Percentiles rank a stretch among this genome's conserved stretches.
Conservation (phyloP, 441 rosid species). For the Syzygium syzygioides region DNA sequence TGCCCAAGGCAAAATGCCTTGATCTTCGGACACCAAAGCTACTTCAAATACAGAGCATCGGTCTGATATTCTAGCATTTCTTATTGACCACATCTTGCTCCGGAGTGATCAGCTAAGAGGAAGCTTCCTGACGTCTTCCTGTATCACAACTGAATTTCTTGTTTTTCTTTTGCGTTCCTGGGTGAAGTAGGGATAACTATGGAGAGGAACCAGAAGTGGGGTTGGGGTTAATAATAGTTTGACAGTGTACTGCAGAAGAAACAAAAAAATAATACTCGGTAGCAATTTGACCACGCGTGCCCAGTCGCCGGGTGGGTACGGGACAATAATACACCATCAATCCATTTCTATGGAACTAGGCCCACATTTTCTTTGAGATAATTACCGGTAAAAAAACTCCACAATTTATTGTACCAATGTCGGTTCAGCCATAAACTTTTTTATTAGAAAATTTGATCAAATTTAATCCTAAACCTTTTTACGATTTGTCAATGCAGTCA, state of each 20-base stretch:
- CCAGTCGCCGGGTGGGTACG: background rate
- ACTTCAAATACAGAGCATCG: background rate
- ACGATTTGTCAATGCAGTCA: background rate
- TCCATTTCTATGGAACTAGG: background rate
- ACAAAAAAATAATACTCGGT: background rate
- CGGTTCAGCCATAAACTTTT: background rate
- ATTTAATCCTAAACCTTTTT: fast-evolving
- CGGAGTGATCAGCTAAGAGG: background rate
- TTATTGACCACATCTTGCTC: background rate
- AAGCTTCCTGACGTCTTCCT: background rate
- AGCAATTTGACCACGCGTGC: background rate
- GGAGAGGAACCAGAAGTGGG: background rate
- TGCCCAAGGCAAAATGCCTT: background rate
- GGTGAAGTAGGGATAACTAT: background rate
- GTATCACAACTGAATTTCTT: background rate
- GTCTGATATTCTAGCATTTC: background rate
- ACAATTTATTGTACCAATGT: fast-evolving
- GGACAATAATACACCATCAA: background rate
- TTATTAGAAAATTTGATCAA: too few relatives aligned
- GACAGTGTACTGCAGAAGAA: background rate
- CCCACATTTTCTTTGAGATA: background rate
- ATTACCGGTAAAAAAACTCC: background rate
- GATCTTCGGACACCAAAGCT: background rate
- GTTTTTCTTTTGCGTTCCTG: background rate
- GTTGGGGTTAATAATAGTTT: background rate